Conservation (phyloP, 768 basidiomycete species). For the Lepiota venenata region DNA sequence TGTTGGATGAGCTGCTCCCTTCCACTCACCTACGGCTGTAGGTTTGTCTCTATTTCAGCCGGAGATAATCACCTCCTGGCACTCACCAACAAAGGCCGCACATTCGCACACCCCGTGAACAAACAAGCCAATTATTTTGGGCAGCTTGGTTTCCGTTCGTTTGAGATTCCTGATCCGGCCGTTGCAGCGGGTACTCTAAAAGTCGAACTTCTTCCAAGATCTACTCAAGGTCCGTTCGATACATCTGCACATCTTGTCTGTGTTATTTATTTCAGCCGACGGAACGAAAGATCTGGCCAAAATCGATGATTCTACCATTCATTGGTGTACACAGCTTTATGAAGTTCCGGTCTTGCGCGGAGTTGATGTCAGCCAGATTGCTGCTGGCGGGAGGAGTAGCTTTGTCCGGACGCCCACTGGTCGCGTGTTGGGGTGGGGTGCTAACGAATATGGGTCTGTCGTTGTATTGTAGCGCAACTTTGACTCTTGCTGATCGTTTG, state of each 20-base stretch:
- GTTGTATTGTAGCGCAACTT: neutral
- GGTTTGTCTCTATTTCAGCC: conserved; percentile 70
- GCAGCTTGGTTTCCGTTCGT: conserved; percentile 77
- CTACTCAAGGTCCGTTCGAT: conserved; percentile 46
- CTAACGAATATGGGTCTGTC: conserved; percentile 78
- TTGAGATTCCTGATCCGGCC: conserved; percentile 43
- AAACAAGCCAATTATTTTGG: conserved; percentile 75
- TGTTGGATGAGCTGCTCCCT: neutral
- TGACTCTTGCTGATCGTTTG: conserved; percentile 3
- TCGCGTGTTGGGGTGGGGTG: conserved; percentile 84
- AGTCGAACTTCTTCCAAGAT: conserved; percentile 57
- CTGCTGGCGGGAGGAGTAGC: conserved; percentile 69
- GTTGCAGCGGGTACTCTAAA: conserved; percentile 31
- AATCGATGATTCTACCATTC: conserved; percentile 41
- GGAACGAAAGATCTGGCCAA: conserved; percentile 29
- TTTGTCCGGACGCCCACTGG: conserved; percentile 68
- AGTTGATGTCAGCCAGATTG: conserved; percentile 62
- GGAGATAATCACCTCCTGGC: conserved; percentile 74
- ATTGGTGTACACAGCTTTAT: conserved; percentile 67
- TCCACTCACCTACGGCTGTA: conserved; percentile 21
- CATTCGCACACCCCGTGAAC: conserved; percentile 75
- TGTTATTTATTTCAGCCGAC: conserved; percentile 20
- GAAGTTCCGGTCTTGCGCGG: conserved; percentile 74
- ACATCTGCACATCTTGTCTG: conserved; percentile 42
- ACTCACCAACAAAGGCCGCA: conserved; percentile 68